Base-by-base conservation (phyloP, 768 basidiomycete species). In the Erythrobasidium yunnanense region DNA sequence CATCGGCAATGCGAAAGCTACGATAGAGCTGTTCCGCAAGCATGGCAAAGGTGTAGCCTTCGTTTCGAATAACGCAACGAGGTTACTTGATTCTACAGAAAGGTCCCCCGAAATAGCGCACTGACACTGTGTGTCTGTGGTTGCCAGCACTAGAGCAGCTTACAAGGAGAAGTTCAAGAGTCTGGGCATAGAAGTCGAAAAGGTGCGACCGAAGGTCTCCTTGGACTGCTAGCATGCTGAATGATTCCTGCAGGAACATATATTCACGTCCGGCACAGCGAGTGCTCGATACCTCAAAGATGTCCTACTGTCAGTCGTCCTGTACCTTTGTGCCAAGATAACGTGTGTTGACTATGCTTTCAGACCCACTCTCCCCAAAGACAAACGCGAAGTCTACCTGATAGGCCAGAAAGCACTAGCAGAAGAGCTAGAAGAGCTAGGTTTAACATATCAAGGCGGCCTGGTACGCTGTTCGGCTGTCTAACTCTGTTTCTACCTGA, bases 351-450 rank as follows among this genome's bases (percentile, higher is more conserved):
- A 25, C 38, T 6, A 11, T 7, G 13, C n/a, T 23, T 55, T 6
- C 17, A 55, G 52, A 35, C 66, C 66, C n/a, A 42, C 32, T 3
- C 56, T 66, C 8, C 66, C 66, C 42, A 56, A 65, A 25, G 33
- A 55, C 15, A 22, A 54, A 22, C 32, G 66, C 17, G 32, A 54
- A 34, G 51, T 68, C 22, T 68, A 65, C 46, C 25, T 68, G 5
- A 68, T 68, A 3, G 66, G 66, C 22, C 66, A 68, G 50, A 32
- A 68, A 66, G 66, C 52, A 13, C 27, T 68, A 17, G 66, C 62
- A 27, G 65, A 66, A 7, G 66, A 68, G 35, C 29, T 68, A 66
- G 30, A 15, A 51, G 66, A 46, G 4, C 18, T 65, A 15, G 66
- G 47, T 67, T 29, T 68, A 23, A 34, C 15, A 5, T 68, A 23